Evolutionary conservation across 352 stramenopile species (phyloP).

Genomic region (Nothophytophthora sp.): DNA sequence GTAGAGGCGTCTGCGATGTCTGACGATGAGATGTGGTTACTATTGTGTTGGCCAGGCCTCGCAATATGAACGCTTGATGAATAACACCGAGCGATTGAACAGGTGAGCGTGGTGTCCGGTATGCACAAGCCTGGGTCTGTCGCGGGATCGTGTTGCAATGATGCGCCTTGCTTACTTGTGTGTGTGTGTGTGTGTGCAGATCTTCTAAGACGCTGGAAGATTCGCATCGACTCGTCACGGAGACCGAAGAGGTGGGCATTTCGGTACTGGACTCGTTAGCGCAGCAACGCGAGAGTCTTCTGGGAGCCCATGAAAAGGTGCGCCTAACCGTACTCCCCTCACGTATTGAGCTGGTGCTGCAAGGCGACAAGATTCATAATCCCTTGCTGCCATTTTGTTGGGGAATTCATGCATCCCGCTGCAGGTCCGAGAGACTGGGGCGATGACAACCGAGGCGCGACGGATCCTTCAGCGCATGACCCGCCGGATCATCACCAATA

Average conservation of each 20-base stretch:
- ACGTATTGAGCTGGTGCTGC: neutral
- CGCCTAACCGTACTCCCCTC: neutral
- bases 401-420: no score
- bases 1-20: no score
- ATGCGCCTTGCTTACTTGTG: no score
- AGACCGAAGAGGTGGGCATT: constrained; percentile 74
- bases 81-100: constrained; percentile 66
- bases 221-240: constrained; percentile 63
- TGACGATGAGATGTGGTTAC: no score
- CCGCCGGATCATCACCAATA: constrained; percentile 77
- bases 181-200: constrained; percentile 26
- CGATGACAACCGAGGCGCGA: constrained; percentile 62
- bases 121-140: neutral
- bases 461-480: constrained; percentile 78
- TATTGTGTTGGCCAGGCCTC: constrained; percentile 44
- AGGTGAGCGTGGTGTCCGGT: constrained; percentile 24
- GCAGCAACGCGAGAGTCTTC: constrained; percentile 68
- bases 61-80: constrained; percentile 68
- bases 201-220: constrained; percentile 64
- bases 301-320: constrained; percentile 74
- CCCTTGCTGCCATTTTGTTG: neutral
- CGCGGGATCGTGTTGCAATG: no score
- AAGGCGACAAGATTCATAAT: neutral
- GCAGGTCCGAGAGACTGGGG: constrained; percentile 74
- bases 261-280: constrained; percentile 69